These are phyloP conservation scores for Nakaseomyces bracarensis DNA, from an alignment of 1,139 yeast species.

Conservation along the genomic window DNA sequence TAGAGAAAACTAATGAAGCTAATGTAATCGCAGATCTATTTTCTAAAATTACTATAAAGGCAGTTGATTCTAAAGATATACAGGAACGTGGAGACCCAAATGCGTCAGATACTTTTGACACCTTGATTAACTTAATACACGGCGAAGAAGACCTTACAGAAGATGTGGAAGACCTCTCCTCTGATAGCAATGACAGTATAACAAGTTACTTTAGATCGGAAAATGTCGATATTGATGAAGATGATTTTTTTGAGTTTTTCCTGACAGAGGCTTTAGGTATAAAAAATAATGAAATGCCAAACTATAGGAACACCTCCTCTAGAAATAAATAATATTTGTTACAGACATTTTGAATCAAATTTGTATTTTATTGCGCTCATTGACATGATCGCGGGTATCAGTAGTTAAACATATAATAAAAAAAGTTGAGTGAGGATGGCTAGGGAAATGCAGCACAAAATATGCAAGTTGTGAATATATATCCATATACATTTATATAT, in stretches of 20 bases:
- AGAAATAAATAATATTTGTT: too few species aligned
- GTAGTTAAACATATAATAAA: too few species aligned
- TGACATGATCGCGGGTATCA: too few species aligned
- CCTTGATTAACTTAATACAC: background rate
- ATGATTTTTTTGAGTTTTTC: slow-evolving; percentile 56
- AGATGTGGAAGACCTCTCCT: background rate
- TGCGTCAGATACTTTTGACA: background rate
- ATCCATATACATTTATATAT: too few species aligned
- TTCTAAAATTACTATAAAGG: background rate
- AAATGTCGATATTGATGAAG: slow-evolving; percentile 45
- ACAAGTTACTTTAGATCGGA: slow-evolving; percentile 25
- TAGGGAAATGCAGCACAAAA: background rate
- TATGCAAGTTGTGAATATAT: background rate
- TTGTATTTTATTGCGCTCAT: too few species aligned
- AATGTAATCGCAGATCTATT: background rate
- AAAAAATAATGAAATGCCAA: slow-evolving; percentile 15
- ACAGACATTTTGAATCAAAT: too few species aligned
- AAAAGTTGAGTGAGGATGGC: too few species aligned
- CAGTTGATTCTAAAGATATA: background rate
- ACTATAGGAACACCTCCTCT: slow-evolving; percentile 8
- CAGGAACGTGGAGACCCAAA: background rate
- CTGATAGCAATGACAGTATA: slow-evolving; percentile 11
- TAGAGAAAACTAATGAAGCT: background rate
- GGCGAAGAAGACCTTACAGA: background rate
- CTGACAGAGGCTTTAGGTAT: slow-evolving; percentile 42